Conservation (phyloP, 805 yeast species). For the Lipomyces lipofer region DNA sequence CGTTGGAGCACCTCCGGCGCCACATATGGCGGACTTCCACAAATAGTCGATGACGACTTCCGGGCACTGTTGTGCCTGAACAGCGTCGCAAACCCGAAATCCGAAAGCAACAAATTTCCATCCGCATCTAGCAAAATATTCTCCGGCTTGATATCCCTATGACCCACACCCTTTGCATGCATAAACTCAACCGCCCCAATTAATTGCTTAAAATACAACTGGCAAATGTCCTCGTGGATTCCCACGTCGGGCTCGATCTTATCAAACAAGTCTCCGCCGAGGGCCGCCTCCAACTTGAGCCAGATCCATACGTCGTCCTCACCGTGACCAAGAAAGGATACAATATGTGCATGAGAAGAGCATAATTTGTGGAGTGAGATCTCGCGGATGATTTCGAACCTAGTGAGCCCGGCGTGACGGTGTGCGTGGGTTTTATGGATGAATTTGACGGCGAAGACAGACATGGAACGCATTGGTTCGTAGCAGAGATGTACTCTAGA, state of each 20-base stretch:
- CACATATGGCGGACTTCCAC: conserved; percentile 77
- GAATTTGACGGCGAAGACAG: conserved; percentile 58
- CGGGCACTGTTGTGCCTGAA: conserved; percentile 53
- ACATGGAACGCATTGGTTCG: conserved; percentile 41
- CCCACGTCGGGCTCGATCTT: conserved; percentile 77
- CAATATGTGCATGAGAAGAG: conserved; percentile 57
- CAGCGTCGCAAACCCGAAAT: conserved; percentile 72
- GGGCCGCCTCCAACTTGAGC: conserved; percentile 67
- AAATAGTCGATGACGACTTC: conserved; percentile 52
- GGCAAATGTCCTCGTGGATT: conserved; percentile 64
- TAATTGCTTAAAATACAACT: conserved; percentile 67
- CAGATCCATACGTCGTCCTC: conserved; percentile 59
- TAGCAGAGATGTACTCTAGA: conserved; percentile 53
- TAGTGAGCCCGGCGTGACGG: conserved; percentile 29
- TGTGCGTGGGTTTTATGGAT: conserved; percentile 44
- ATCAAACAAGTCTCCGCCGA: conserved; percentile 76
- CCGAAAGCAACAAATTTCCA: conserved; percentile 73
- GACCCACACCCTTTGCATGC: conserved; percentile 66
- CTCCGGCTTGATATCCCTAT: conserved; percentile 69
- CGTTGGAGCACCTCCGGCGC: conserved; percentile 66
- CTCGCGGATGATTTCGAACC: conserved; percentile 51
- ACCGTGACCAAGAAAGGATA: conserved; percentile 56
- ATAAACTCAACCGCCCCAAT: conserved; percentile 59
- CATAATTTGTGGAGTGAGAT: conserved; percentile 60
- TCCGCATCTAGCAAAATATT: conserved; percentile 60